Evolutionary conservation across 2,329 filamentous ascomycete species (phyloP).

Genomic region (Venturia carpophila): DNA sequence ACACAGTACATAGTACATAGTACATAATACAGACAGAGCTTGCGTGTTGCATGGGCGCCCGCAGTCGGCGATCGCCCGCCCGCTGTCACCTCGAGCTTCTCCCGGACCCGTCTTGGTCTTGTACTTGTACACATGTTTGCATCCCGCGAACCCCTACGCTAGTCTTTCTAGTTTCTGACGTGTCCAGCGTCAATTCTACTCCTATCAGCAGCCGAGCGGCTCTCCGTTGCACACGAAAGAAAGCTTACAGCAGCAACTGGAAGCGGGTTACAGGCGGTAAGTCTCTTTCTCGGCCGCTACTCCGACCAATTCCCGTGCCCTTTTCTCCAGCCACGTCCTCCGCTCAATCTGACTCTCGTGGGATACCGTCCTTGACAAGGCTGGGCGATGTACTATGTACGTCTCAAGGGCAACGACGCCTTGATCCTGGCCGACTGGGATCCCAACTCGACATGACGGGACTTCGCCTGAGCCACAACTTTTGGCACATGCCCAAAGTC

Average conservation of each 20-base stretch:
- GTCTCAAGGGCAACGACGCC: neutral
- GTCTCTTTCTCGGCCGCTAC: neutral
- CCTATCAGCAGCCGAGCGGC: neutral
- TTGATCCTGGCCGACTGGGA: conserved; percentile 1
- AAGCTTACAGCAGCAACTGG: neutral
- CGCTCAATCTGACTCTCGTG: neutral
- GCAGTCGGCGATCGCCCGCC: no score
- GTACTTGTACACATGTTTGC: no score
- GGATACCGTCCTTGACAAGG: neutral
- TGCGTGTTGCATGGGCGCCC: neutral
- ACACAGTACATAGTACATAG: no score
- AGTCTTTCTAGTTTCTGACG: no score
- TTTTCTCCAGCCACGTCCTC: neutral
- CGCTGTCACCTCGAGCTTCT: no score
- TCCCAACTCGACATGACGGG: conserved; percentile 2
- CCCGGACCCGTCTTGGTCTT: no score
- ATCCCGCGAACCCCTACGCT: no score
- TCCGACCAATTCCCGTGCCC: neutral
- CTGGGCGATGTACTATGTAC: neutral
- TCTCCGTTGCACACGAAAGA: neutral
- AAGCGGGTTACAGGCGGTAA: neutral
- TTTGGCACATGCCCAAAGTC: conserved; percentile 1
- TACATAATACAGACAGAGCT: neutral
- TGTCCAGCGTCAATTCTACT: no score
- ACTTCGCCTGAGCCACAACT: neutral